phyloP scores from a whole-genome alignment of 495 filamentous ascomycete species.

The Penicillium coprophilum region DNA sequence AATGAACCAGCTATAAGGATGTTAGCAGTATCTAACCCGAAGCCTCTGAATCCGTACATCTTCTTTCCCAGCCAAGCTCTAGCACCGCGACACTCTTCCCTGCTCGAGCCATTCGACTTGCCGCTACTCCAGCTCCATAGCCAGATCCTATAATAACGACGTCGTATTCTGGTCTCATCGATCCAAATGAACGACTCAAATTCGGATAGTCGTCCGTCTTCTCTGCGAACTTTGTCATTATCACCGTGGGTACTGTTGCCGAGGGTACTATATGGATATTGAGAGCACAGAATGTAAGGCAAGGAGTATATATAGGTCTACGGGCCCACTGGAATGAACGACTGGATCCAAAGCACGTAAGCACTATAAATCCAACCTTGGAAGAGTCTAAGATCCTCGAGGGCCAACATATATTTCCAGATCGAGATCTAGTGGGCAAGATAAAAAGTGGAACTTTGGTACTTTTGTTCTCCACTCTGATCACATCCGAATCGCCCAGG shows the following conservation, averaged over 20 bases:
- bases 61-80: slow-evolving; percentile 61
- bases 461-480: too few species aligned
- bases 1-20: slow-evolving; percentile 53
- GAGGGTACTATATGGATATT: too few species aligned
- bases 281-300: not conserved
- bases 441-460: too few species aligned
- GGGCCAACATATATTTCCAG: too few species aligned
- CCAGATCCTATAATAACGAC: slow-evolving; percentile 66
- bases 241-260: not conserved
- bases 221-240: not conserved
- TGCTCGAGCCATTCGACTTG: slow-evolving; percentile 62
- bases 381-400: too few species aligned
- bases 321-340: too few species aligned
- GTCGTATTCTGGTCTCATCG: slow-evolving; percentile 59
- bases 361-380: too few species aligned
- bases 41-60: slow-evolving; percentile 39
- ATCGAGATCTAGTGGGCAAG: too few species aligned
- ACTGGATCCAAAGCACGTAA: too few species aligned
- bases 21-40: not conserved
- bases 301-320: too few species aligned
- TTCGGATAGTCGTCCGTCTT: slow-evolving; percentile 37
- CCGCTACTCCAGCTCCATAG: slow-evolving; percentile 66
- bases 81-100: slow-evolving; percentile 61
- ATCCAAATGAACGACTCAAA: slow-evolving; percentile 56
- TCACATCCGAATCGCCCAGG: too few species aligned